Evolutionary conservation across 2,329 filamentous ascomycete genomes (phyloP).

Genomic region (Fusarium dlaminii): DNA sequence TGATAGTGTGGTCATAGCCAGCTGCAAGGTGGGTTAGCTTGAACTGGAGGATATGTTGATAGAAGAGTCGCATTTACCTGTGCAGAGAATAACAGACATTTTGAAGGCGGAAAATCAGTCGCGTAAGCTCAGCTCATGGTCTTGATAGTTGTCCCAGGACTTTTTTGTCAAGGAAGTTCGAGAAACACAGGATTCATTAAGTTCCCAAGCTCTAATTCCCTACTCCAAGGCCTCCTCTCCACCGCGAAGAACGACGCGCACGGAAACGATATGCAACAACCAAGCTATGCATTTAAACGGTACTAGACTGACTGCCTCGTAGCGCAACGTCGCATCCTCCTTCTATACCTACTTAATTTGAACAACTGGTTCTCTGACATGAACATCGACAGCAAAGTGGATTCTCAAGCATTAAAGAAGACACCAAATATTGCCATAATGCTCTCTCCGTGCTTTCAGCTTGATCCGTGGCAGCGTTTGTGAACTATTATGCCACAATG

Average conservation of each 20-base stretch:
- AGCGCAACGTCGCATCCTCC: neutral
- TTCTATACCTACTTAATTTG: neutral
- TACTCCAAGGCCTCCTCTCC: conserved; percentile 20
- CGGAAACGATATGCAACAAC: conserved; percentile 16
- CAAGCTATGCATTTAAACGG: conserved; percentile 22
- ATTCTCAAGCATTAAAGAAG: neutral
- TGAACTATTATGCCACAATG: neutral
- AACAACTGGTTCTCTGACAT: neutral
- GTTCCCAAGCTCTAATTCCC: conserved; percentile 30
- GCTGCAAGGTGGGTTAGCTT: conserved; percentile 51
- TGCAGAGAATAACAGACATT: conserved; percentile 72
- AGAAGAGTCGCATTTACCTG: conserved; percentile 56
- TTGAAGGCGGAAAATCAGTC: conserved; percentile 27
- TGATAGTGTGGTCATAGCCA: conserved; percentile 71
- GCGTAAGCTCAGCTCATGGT: conserved; percentile 39
- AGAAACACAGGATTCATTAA: conserved; percentile 4
- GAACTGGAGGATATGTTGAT: neutral
- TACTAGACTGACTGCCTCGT: neutral
- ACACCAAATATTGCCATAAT: too few species aligned
- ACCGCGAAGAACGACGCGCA: conserved; percentile 10
- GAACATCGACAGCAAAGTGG: neutral
- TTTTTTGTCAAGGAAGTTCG: conserved; percentile 15
- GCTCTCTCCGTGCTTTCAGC: neutral
- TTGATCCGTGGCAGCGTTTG: neutral
- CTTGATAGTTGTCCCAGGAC: conserved; percentile 28